Conservation (phyloP, 192 early-diverging fungal genomes). For the Kickxella alabastrina region DNA sequence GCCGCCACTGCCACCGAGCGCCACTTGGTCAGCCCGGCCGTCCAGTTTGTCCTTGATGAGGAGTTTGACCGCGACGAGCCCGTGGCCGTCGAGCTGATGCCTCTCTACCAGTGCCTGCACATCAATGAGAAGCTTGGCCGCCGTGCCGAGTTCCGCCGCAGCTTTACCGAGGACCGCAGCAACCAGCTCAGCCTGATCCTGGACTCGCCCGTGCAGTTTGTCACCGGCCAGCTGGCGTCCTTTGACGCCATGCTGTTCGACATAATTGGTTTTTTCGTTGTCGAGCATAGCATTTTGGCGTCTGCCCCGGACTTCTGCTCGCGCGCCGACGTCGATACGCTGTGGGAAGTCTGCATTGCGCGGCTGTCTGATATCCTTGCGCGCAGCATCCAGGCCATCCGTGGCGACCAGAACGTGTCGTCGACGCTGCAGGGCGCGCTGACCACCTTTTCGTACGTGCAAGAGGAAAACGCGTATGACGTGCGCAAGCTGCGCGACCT, state of each 20-base stretch:
- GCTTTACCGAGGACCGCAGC: slow-evolving; percentile 86
- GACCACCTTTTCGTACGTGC: slow-evolving; percentile 83
- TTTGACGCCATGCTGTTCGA: slow-evolving; percentile 74
- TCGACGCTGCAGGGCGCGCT: slow-evolving; percentile 69
- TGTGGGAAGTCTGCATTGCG: slow-evolving; percentile 83
- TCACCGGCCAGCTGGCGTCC: slow-evolving; percentile 60
- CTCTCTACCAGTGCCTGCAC: slow-evolving; percentile 93
- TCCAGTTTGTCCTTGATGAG: slow-evolving; percentile 80
- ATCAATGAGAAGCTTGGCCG: slow-evolving; percentile 93
- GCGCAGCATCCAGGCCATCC: slow-evolving; percentile 73
- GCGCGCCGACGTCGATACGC: slow-evolving; percentile 73
- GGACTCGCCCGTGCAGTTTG: slow-evolving; percentile 60
- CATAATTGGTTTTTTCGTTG: slow-evolving; percentile 93
- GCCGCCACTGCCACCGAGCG: slow-evolving; percentile 27
- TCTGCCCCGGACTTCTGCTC: slow-evolving; percentile 89
- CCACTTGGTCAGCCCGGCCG: slow-evolving; percentile 67
- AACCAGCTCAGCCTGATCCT: slow-evolving; percentile 88
- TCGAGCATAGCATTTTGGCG: slow-evolving; percentile 84
- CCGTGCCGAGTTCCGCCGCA: slow-evolving; percentile 75
- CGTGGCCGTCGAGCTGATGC: slow-evolving; percentile 85
- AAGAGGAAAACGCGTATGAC: slow-evolving; percentile 59
- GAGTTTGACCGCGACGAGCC: slow-evolving; percentile 73
- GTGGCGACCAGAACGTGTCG: slow-evolving; percentile 74
- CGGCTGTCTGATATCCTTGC: slow-evolving; percentile 78
- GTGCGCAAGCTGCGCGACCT: slow-evolving; percentile 53